Evolutionary conservation across 2,329 filamentous ascomycete species (phyloP).

Genomic region (Aspergillus sp.): DNA sequence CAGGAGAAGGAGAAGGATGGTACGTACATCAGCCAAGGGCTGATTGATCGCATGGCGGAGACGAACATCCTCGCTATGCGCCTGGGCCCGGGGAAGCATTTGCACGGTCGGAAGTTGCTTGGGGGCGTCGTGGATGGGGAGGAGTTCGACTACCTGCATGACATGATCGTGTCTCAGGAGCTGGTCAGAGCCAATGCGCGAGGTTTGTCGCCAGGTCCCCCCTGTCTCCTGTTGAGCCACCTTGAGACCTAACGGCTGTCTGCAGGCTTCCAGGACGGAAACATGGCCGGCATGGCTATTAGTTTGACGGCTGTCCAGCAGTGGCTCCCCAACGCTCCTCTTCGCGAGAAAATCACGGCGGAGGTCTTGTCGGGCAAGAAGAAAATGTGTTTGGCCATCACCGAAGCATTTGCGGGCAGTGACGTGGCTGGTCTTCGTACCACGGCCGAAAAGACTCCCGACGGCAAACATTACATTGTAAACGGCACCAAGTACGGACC

Average conservation of each 20-base stretch:
- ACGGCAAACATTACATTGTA: constrained; percentile 70
- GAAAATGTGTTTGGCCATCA: constrained; percentile 86
- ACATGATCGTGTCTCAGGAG: constrained; percentile 75
- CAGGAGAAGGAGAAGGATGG: constrained; percentile 73
- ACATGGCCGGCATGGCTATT: constrained; percentile 84
- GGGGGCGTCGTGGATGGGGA: constrained; percentile 70
- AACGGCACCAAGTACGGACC: constrained; percentile 39
- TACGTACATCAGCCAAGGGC: constrained; percentile 64
- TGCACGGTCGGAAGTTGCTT: constrained; percentile 69
- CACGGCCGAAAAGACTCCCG: constrained; percentile 72
- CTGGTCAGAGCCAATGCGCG: constrained; percentile 67
- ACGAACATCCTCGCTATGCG: constrained; percentile 77
- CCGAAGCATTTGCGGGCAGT: constrained; percentile 81
- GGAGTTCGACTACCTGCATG: constrained; percentile 86
- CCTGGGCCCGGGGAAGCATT: constrained; percentile 76
- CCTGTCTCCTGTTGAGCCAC: neutral
- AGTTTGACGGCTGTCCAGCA: constrained; percentile 76
- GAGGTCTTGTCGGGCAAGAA: constrained; percentile 78
- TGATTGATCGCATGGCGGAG: constrained; percentile 77
- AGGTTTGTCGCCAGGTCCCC: constrained; percentile 35
- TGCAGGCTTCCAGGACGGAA: constrained; percentile 74
- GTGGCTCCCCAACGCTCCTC: constrained; percentile 67
- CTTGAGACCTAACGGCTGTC: neutral
- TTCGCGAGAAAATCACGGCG: constrained; percentile 66
- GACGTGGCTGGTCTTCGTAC: constrained; percentile 80